Base-by-base conservation (phyloP, 331 rosid species). In the Prunus yedoensis region DNA sequence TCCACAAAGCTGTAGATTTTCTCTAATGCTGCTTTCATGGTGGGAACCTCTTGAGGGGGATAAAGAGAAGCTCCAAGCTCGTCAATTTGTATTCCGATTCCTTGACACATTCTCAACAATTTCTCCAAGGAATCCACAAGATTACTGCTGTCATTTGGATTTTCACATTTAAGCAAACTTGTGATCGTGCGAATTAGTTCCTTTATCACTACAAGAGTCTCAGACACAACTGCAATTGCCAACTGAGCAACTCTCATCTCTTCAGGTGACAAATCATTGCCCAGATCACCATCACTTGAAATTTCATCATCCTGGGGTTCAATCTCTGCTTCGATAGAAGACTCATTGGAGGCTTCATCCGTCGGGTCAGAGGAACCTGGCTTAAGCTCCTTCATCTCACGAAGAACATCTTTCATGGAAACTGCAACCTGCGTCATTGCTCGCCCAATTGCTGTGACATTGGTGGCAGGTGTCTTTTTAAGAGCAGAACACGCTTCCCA, bases 31-130 rank as follows among this genome's bases (percentile, higher is more conserved):
- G 77, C 76, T 45, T 81, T 68, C 56, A 95, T 85, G 72, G 82
- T 68, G 59, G 84, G 67, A 83, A 82, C 71, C 84, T 92, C 99
- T 70, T 92, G 99, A 0, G 99, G 99, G 52, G 99, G 97, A 58
- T 95, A 95, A 74, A 92, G 91, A 76, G 91, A 87, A 75, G 97
- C 97, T 74, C 99, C 99, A 75, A 95, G 83, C 79, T 92, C 98
- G 61, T 95, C 97, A 25, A 92, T 84, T 85, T 89, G 90, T 18
- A 63, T 74, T 30, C 97, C 89, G 10, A 90, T 83, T 66, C 83
- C 96, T 60, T 77, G 87, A 81, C 93, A 85, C 66, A 86, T 83
- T 80, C 76, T 88, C 80, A 92, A 88, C 76, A 95, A 69, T 64
- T 88, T 92, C 85, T 95, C 99, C 77, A 92, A 76, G 1, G 91